Base-by-base conservation (phyloP, 441 rosid species). In the Gossypium gossypioides region DNA sequence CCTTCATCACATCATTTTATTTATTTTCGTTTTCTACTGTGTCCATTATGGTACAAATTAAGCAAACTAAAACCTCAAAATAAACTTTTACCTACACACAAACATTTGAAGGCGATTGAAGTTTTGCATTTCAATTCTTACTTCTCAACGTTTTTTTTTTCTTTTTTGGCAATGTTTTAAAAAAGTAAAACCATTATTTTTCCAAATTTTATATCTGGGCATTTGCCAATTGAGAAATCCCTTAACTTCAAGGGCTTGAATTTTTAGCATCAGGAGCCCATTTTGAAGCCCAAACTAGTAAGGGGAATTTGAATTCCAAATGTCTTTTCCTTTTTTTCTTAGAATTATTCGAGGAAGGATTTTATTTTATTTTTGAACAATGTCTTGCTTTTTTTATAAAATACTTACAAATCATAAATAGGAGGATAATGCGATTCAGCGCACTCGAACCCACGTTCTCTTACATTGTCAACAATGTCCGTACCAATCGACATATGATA, bases 1-100 rank as follows among this genome's bases (percentile, higher is more conserved):
- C 92, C 81, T 90, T 82, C 56, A 88, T 87, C 29, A 90, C 93
- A 77, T 29, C 32, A 2, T 10, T 13, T 13, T 46, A 8, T 46
- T 50, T 15, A 51, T 15, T 51, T 51, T 16, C 7, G 2, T 51
- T 51, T 51, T 15, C 7, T 16, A 5, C 2, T 51, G 56, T 4
- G 9, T 51, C 21, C 7, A 51, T 51, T 16, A 51, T 15, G 18
- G 15, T 51, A 51, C 12, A 18, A 2, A 54, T 54, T 51, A 18
- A 54, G 9, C 1, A 54, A 54, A 19, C 2, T 18, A 54, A 19
- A 54, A 54, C 25, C 58, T 54, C 12, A 18, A 18, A 7, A 5
- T 15, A 51, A 54, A 54, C 58, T 54, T 54, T 18, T 18, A 54
- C 58, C 58, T 7, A 18, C 2, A 51, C 8, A 54, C 7, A 54